Conservation (phyloP, 176 grass and related monocot species). For the Raddia distichophylla region DNA sequence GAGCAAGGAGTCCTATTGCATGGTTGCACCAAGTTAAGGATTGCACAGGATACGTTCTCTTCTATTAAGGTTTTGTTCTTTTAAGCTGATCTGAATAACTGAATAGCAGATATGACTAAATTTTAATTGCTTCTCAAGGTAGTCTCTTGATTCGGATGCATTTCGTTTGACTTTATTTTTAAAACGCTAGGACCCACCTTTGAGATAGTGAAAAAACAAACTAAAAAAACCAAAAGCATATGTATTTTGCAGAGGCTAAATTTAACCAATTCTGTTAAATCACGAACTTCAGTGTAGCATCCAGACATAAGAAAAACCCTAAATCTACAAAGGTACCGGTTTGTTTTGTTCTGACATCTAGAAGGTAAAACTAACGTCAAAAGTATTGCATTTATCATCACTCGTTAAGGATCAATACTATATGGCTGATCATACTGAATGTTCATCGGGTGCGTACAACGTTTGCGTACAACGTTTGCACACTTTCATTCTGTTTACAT, state of each 20-base stretch:
- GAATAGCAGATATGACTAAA: too few species aligned
- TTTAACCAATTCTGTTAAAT: neutral
- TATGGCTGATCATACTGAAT: neutral
- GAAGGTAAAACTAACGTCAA: neutral
- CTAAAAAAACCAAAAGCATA: neutral
- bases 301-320: neutral
- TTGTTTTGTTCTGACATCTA: neutral
- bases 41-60: too few species aligned
- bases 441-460: neutral
- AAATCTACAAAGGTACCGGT: neutral
- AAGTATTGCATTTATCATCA: neutral
- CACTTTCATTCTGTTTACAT: neutral
- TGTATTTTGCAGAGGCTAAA: too few species aligned
- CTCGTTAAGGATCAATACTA: neutral
- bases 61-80: too few species aligned
- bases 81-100: too few species aligned
- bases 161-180: too few species aligned
- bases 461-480: conserved; percentile 21
- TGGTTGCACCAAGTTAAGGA: too few species aligned
- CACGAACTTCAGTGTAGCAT: neutral
- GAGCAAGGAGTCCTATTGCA: too few species aligned
- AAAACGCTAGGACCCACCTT: too few species aligned
- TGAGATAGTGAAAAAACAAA: too few species aligned
- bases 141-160: too few species aligned
- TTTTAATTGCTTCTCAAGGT: too few species aligned